Evolutionary conservation across 345 rosid species (phyloP).

Genomic region (Linum usitatissimum): DNA sequence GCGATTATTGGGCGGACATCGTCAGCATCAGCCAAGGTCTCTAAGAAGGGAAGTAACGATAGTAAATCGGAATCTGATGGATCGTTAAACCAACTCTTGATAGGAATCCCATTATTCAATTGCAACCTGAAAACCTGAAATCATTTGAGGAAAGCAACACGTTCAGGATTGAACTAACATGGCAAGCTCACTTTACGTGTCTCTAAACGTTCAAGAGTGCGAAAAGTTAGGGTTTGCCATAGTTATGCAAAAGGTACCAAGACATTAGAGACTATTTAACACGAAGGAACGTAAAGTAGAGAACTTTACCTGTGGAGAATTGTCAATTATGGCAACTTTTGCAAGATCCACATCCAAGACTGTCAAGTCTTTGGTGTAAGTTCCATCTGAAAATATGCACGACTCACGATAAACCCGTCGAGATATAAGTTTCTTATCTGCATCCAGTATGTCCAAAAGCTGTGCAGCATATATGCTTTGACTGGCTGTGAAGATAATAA

Average conservation of each 20-base stretch:
- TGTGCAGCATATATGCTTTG: conserved; percentile 84
- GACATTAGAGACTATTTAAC: neutral
- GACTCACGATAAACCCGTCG: conserved; percentile 76
- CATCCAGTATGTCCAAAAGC: conserved; percentile 73
- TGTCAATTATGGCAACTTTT: conserved; percentile 88
- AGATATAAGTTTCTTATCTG: conserved; percentile 64
- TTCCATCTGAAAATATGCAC: conserved; percentile 74
- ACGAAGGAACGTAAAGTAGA: conserved; percentile 2
- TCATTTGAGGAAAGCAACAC: conserved; percentile 12
- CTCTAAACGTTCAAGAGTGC: neutral
- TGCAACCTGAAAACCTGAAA: conserved; percentile 91
- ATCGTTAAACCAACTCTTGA: conserved; percentile 92
- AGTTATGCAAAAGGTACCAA: neutral
- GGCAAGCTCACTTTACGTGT: neutral
- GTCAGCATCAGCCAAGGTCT: conserved; percentile 67
- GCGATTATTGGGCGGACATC: conserved; percentile 92
- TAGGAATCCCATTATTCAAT: conserved; percentile 90
- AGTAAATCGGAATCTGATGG: conserved; percentile 74
- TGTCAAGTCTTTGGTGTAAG: conserved; percentile 87
- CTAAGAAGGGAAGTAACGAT: conserved; percentile 83
- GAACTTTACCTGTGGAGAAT: conserved; percentile 77
- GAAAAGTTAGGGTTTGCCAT: neutral
- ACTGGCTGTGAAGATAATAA: conserved; percentile 87
- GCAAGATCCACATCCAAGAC: conserved; percentile 90
- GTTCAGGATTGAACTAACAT: conserved; percentile 6